Evolutionary conservation across 2,329 filamentous ascomycete genomes (phyloP), one percentile per base, ranked within the genome.

Genomic region (Cladosporium phlei): DNA sequence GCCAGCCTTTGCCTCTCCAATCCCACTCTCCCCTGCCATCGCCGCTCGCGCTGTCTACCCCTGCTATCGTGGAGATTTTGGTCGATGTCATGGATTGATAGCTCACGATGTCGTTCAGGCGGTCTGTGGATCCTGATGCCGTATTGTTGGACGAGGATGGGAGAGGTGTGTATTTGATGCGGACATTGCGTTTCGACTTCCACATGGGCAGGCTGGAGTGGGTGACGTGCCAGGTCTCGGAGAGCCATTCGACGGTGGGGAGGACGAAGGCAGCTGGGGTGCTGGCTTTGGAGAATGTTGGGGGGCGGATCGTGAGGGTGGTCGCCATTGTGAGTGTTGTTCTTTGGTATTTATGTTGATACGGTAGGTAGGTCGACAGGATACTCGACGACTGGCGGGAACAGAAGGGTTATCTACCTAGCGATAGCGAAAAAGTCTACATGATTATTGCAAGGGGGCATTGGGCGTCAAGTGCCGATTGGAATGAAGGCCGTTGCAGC

Each of bases 201-300:
- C 88, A 94, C 85, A 93, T 89, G 52, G 78, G 70, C 9, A 89
- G 78, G 4, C 84, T 87, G 4, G 82, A 86, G 69, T 88, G 83
- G 9, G 84, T 86, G 47, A 89, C 83, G 56, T 77, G 70, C 85
- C 85, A 89, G 49, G 79, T 85, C 50, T 82, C 73, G 43, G 73
- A 67, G 35, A 88, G 76, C 75, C 78, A 86, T 48, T 74, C 66
- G 20, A 80, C 64, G 2, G 76, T 61, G 4, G 82, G 80, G 1
- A 70, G 53, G 11, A 64, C 50, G 62, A 70, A 70, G 21, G 50
- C 52, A 6, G 38, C 62, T 16, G 57, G 37, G 8, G 55, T 28
- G 25, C 34, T 42, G 7, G 58, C 59, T 16, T 53, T 39, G 7
- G 60, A 61, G 49, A 61, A 61, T 4, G 60, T 60, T 5, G 61